Percentiles rank a stretch among this genome's conserved stretches.
Conservation (phyloP, 2,329 filamentous ascomycete genomes). For the Cercospora sp. region DNA sequence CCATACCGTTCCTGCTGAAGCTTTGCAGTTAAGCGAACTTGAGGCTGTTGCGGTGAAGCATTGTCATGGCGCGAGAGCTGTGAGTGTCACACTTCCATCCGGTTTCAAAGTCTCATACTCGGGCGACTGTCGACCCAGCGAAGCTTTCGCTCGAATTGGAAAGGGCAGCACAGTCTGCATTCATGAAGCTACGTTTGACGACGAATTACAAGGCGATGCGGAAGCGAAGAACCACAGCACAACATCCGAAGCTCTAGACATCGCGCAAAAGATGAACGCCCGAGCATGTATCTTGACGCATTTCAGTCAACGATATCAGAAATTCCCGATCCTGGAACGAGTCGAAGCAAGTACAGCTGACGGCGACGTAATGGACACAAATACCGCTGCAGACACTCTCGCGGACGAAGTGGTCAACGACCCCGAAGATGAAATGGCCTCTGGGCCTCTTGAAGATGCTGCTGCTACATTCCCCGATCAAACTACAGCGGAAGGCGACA, state of each 20-base stretch:
- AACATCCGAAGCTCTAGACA: slow-evolving; percentile 76
- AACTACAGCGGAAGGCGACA: slow-evolving; percentile 9
- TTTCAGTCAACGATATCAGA: slow-evolving; percentile 92
- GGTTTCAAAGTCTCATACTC: slow-evolving; percentile 89
- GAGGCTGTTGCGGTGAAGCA: slow-evolving; percentile 71
- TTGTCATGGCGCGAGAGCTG: slow-evolving; percentile 75
- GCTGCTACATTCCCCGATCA: slow-evolving; percentile 32
- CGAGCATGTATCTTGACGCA: slow-evolving; percentile 83
- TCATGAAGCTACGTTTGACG: slow-evolving; percentile 95
- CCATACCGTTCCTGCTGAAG: slow-evolving; percentile 35
- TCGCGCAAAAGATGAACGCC: slow-evolving; percentile 77
- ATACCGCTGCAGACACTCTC: slow-evolving; percentile 13
- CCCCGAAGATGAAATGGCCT: slow-evolving; percentile 26
- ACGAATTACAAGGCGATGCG: slow-evolving; percentile 77
- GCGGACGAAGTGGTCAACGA: slow-evolving; percentile 5
- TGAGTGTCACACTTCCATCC: slow-evolving; percentile 73
- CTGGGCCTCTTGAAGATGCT: slow-evolving; percentile 33
- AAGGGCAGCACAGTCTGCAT: slow-evolving; percentile 77
- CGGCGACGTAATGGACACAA: slow-evolving; percentile 23
- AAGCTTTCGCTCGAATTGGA: slow-evolving; percentile 69
- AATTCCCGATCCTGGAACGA: slow-evolving; percentile 59
- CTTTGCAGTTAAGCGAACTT: slow-evolving; percentile 66
- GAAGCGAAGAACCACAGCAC: slow-evolving; percentile 88
- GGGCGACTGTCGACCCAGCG: slow-evolving; percentile 84
- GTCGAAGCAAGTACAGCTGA: slow-evolving; percentile 34